Evolutionary conservation across 345 rosid species (phyloP).

Genomic region (Sonneratia caseolaris): DNA sequence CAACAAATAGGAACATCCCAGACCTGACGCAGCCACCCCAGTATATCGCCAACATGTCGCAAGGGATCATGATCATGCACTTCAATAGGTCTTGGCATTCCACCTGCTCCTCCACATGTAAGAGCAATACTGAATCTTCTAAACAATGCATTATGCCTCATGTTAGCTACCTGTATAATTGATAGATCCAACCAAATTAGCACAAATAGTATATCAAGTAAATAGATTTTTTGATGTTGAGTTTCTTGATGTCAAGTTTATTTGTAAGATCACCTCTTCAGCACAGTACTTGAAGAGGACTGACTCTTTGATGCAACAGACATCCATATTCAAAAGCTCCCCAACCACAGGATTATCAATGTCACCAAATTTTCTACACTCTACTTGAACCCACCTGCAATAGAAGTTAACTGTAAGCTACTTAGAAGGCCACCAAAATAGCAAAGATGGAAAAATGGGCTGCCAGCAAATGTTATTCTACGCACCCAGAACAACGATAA

Average conservation of each 20-base stretch:
- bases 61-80: slow-evolving; percentile 99
- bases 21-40: slow-evolving; percentile 99
- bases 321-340: slow-evolving; percentile 72
- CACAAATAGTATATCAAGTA: slow-evolving; percentile 3
- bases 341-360: slow-evolving; percentile 84
- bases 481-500: not conserved
- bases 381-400: slow-evolving; percentile 95
- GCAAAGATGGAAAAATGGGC: not conserved
- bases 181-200: slow-evolving; percentile 7
- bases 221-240: not conserved
- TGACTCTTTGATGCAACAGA: slow-evolving; percentile 83
- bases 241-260: not conserved
- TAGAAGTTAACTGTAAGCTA: slow-evolving; percentile 8
- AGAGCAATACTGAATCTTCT: slow-evolving; percentile 98
- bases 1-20: slow-evolving; percentile 6
- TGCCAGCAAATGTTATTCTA: not conserved
- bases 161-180: slow-evolving; percentile 68
- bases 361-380: slow-evolving; percentile 94
- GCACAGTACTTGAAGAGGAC: slow-evolving; percentile 98
- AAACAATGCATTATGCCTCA: slow-evolving; percentile 92
- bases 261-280: slow-evolving; percentile 63
- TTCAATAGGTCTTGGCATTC: slow-evolving; percentile 97
- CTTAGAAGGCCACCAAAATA: not conserved
- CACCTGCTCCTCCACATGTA: slow-evolving; percentile 97
- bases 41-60: slow-evolving; percentile 94